Base-by-base conservation (phyloP, 1,139 yeast species). In the Debaryomyces fabryi region DNA sequence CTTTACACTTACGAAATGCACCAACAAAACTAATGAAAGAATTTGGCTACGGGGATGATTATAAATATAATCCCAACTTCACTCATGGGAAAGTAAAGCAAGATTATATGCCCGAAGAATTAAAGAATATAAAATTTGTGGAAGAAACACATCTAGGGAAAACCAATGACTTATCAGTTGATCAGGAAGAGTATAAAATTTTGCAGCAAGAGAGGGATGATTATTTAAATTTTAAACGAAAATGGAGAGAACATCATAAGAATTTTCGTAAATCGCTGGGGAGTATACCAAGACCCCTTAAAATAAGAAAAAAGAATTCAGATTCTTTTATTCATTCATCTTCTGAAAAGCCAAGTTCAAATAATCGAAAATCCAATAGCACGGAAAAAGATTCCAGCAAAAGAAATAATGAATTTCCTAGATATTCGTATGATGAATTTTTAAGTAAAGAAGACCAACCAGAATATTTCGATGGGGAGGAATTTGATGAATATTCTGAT, bases 1-100 rank as follows among this genome's bases (percentile, higher is more conserved):
- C 96, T 0, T 56, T 86, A 57, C 98, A 93, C 65, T 72, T 93
- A 33, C 76, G 98, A 52, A 93, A 93, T 65, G 98, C 99, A 0
- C 99, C 99, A 1, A 95, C 99, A 0, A 78, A 74, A 55, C 72
- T 95, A 46, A 92, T 93, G 99, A 79, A 83, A 51, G 96, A 89
- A 45, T 63, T 92, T 54, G 98, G 96, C 0, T 92, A 91, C 62
- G 88, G 90, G 9, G 81, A 85, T 48, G 85, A 83, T 16, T 93
- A 93, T 68, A 88, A 90, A 63, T 95, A 93, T 65, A 91, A 91
- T 57, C 99, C 99, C 0, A 78, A 81, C 52, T 93, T 65, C 64
- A 72, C 71, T 39, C 82, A 85, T 52, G 99, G 98, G 0, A 65
- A 70, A 44, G 96, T 89, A 1, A 62, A 69, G 37, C 99, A 95